These are phyloP conservation scores for Cenchrus americanus DNA, from an alignment of 176 grass and related monocot species.

Conservation along the genomic window DNA sequence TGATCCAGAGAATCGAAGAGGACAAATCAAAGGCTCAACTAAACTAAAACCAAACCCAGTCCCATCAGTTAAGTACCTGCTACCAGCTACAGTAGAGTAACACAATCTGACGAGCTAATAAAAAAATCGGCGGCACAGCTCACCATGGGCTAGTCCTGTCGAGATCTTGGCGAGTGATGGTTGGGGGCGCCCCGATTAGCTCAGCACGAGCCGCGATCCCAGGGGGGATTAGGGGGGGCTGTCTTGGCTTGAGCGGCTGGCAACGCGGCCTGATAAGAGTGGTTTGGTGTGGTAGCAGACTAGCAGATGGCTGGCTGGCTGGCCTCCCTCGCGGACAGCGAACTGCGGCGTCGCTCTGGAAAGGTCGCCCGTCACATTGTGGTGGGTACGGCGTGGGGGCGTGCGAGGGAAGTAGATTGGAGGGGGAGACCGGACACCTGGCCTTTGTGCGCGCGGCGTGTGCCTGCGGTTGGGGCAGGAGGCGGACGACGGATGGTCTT, in stretches of 20 bases:
- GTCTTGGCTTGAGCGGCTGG: constrained; percentile 53
- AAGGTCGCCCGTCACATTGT: constrained; percentile 53
- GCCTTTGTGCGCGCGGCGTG: constrained; percentile 20
- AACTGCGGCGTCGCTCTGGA: constrained; percentile 36
- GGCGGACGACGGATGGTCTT: not conserved
- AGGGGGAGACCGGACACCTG: constrained; percentile 45
- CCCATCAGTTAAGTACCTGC: constrained; percentile 32
- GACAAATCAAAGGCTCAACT: constrained; percentile 32
- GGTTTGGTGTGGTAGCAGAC: constrained; percentile 5
- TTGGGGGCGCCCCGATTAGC: constrained; percentile 25
- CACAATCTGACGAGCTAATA: constrained; percentile 31
- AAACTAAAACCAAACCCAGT: constrained; percentile 38
- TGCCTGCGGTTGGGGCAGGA: constrained; percentile 8
- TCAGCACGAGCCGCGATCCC: constrained; percentile 38
- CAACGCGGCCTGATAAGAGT: constrained; percentile 19
- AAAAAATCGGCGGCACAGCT: constrained; percentile 34
- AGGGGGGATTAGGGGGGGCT: constrained; percentile 22
- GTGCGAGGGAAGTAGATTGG: not conserved
- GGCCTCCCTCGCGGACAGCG: constrained; percentile 28
- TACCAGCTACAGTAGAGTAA: constrained; percentile 29
- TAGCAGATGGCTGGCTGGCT: not conserved
- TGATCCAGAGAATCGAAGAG: constrained; percentile 43
- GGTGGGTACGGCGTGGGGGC: constrained; percentile 39
- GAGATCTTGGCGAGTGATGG: constrained; percentile 47
- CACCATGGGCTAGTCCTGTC: constrained; percentile 49